phyloP scores from a whole-genome alignment of 495 filamentous ascomycete genomes.

The Podospora appendiculata region DNA sequence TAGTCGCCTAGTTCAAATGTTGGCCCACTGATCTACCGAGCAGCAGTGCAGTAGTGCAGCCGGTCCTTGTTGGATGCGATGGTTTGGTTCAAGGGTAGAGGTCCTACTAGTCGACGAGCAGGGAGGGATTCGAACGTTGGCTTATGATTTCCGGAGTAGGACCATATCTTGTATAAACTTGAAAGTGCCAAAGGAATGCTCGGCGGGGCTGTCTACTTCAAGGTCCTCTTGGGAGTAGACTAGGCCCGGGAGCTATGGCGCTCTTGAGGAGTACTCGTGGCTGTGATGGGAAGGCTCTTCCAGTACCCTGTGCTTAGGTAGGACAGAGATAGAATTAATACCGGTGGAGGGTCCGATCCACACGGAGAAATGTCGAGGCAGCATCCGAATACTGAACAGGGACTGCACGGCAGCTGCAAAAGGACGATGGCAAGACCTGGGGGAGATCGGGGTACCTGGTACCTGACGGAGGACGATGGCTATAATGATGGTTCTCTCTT shows the following conservation, averaged over 20 bases:
- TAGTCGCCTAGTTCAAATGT: conserved; percentile 5
- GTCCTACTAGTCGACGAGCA: conserved; percentile 2
- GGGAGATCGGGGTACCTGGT: conserved; percentile 26
- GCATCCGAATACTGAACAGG: conserved; percentile 38
- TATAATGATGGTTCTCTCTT: conserved; percentile 20
- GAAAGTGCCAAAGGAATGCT: conserved; percentile 14
- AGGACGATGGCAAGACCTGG: conserved; percentile 11
- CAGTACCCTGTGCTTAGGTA: conserved; percentile 37
- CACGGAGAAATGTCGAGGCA: conserved; percentile 42
- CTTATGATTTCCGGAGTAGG: conserved; percentile 13
- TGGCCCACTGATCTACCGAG: conserved; percentile 10
- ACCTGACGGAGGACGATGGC: conserved; percentile 26
- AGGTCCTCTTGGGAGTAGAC: conserved; percentile 22
- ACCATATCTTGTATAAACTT: conserved; percentile 24
- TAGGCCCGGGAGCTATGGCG: conserved; percentile 36
- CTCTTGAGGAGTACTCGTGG: conserved; percentile 31
- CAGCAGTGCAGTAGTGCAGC: conserved; percentile 4
- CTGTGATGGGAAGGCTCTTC: conserved; percentile 35
- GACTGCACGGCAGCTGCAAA: conserved; percentile 30
- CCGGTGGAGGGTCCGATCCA: conserved; percentile 36
- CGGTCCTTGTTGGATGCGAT: conserved; percentile 7
- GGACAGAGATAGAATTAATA: conserved; percentile 45
- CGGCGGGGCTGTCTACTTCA: conserved; percentile 28
- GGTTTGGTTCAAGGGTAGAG: neutral
- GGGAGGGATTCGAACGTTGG: conserved; percentile 7